Base-by-base conservation (phyloP, 805 yeast genomes). In the Sugiyamaella americana region DNA sequence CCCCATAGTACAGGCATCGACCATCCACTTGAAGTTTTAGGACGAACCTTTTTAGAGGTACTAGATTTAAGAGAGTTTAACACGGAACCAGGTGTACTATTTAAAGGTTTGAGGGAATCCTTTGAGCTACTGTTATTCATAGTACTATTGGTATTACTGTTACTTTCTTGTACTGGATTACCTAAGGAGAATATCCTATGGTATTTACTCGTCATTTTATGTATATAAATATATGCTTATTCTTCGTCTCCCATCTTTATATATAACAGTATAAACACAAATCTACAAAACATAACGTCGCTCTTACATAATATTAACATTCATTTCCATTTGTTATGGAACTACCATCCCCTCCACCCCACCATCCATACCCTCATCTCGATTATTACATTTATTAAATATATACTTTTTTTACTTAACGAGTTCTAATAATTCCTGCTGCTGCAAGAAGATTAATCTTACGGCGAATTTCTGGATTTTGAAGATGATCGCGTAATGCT, bases 401-500 rank as follows among this genome's bases (percentile, higher is more conserved):
- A n/a, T n/a, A n/a, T n/a, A n/a, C n/a, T n/a, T n/a, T n/a, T n/a
- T n/a, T 26, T 26, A 8, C 13, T 55, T 66, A 82, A 63, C 95
- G 82, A 26, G 95, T 87, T 65, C 96, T 83, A 61, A 93, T 89
- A 47, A 93, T 85, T 66, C 99, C 99, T 17, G 98, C 96, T 47
- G 97, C 96, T 64, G 89, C 83, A 66, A 93, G 76, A 58, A 84
- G 75, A 66, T 84, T 83, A 58, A 93, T 81, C 79, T 93, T 93
- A 66, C 81, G 82, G 62, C 81, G 78, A 43, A 93, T 85, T 51
- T 81, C 94, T 36, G 98, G 98, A 69, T 93, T 93, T 74, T 80
- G 85, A 96, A 93, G 88, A 70, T 93, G 98, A 60, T 91, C 97
- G 65, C 86, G 94, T 58, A 93, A 75, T 46, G 98, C 98, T 39